phyloP scores from a whole-genome alignment of 768 basidiomycete species.

The Daedaleopsis sinensis region DNA sequence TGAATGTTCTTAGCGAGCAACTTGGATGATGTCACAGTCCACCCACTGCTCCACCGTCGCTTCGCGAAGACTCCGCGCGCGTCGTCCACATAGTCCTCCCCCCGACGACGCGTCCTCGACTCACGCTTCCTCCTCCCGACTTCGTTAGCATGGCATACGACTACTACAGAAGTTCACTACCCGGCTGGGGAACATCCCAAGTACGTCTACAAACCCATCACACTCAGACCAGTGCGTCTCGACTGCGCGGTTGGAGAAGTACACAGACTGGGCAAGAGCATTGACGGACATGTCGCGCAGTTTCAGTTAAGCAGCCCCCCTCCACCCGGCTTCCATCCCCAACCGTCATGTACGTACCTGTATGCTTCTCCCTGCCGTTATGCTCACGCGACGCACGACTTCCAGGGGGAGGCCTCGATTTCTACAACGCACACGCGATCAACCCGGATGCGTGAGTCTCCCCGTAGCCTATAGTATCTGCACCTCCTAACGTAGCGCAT shows the following conservation, averaged over 20 bases:
- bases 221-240: too few species aligned
- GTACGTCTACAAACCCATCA: slow-evolving; percentile 23
- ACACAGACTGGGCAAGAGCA: too few species aligned
- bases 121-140: neutral
- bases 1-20: too few species aligned
- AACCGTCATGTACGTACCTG: slow-evolving; percentile 52
- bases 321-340: slow-evolving; percentile 41
- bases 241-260: neutral
- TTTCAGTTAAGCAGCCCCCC: slow-evolving; percentile 39
- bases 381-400: neutral
- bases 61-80: neutral
- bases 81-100: neutral
- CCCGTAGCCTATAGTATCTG: neutral
- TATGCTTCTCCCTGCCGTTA: slow-evolving; percentile 32
- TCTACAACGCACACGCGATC: slow-evolving; percentile 61
- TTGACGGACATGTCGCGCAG: slow-evolving; percentile 16
- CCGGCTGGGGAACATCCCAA: slow-evolving; percentile 53
- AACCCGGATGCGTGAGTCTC: slow-evolving; percentile 57
- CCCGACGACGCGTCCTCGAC: neutral
- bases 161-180: slow-evolving; percentile 29
- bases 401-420: slow-evolving; percentile 65
- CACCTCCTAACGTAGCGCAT: neutral
- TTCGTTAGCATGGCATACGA: slow-evolving; percentile 21
- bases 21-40: neutral
- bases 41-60: neutral